These are phyloP conservation scores for Seiridium unicorne DNA, from an alignment of 2,329 filamentous ascomycete genomes.

Conservation along the genomic window DNA sequence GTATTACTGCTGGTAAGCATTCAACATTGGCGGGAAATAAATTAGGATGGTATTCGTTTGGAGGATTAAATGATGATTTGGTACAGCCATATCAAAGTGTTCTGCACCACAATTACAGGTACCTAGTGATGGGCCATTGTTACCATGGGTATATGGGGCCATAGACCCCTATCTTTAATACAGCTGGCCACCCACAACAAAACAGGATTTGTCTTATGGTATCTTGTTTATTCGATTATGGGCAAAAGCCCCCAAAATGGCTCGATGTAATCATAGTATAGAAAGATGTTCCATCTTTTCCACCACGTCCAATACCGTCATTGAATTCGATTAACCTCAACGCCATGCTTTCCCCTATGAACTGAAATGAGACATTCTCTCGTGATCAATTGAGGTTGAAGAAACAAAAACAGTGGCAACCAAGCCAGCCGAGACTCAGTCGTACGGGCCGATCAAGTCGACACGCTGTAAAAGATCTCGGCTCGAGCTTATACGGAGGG, in stretches of 20 bases:
- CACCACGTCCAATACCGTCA: not conserved
- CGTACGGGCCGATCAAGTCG: not conserved
- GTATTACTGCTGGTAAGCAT: too few species aligned
- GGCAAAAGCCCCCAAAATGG: not conserved
- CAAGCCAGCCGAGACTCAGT: not conserved
- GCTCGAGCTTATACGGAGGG: not conserved
- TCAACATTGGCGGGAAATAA: too few species aligned
- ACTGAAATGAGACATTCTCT: not conserved
- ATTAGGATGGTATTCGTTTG: too few species aligned
- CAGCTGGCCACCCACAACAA: not conserved
- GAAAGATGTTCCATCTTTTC: not conserved
- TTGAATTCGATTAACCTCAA: not conserved
- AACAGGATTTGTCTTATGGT: not conserved
- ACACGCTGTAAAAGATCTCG: not conserved
- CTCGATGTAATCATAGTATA: not conserved
- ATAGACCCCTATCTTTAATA: too few species aligned
- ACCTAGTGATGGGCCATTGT: too few species aligned
- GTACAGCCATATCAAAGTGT: too few species aligned
- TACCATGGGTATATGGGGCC: too few species aligned
- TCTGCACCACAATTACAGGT: too few species aligned
- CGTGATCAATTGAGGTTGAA: not conserved
- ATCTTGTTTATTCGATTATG: not conserved
- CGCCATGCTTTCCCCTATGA: constrained; percentile 21
- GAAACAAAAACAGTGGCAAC: too few species aligned
- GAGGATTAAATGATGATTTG: too few species aligned